Base-by-base conservation (phyloP, 2,329 filamentous ascomycete genomes). In the Monosporascus sp. region DNA sequence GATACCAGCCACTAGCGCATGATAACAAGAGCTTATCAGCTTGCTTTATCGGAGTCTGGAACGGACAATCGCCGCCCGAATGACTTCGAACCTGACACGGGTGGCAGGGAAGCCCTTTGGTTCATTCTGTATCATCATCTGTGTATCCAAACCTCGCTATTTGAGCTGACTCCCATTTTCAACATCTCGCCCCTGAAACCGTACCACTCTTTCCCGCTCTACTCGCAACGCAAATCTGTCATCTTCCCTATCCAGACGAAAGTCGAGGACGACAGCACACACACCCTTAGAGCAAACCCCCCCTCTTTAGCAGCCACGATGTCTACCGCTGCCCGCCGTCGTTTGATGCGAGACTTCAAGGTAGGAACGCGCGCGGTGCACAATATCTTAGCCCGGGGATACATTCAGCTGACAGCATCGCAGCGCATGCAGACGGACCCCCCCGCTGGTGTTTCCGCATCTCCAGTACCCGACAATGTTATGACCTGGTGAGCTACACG, bases 281-380 rank as follows among this genome's bases (percentile, higher is more conserved):
- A 5, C 5, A 3, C 9, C 31, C 31, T 43, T 20, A 18, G 18
- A 20, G 18, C 22, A 8, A n/a, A n/a, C n/a, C 45, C 22, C 22
- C 39, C n/a, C 47, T 35, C 49, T 27, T 47, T 50, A 53, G 52
- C 17, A 68, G 75, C 61, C 63, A 62, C 57, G 48, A 91, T 90
- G 93, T 97, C 93, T 66, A 97, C 94, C 59, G 89, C 93, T 63
- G 94, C 94, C 63, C 88, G 94, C 70, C 89, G 94, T 70, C 90
- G 94, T 70, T 80, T 99, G 72, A 97, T 99, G 94, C 89, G 94
- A 72, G 94, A 97, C 79, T 97, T 97, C 83, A 97, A 97, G 88
- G 91, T 95, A 63, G 54, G 54, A 52, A 49, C 44, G 54, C 50
- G 37, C 48, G 47, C 46, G 44, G 27, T 46, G 37, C 49, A 35